Conservation (phyloP, 2,329 filamentous ascomycete species). For the Botrytis tulipae region DNA sequence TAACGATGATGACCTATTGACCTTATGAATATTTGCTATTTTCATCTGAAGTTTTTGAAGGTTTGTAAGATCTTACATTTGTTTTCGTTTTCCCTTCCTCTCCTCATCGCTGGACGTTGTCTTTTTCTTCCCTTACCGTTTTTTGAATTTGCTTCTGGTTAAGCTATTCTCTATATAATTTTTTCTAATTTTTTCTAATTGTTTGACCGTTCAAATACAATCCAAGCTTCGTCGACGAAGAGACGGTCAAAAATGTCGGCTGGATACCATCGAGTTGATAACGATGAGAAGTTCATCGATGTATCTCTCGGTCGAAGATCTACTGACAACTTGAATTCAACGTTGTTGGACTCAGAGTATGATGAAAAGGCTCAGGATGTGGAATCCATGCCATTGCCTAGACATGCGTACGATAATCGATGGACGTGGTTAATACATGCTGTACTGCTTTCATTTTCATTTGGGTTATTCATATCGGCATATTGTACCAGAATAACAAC, state of each 20-base stretch:
- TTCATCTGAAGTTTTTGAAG: neutral
- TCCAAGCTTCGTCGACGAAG: neutral
- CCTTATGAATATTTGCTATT: neutral
- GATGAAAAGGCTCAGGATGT: constrained; percentile 19
- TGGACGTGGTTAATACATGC: constrained; percentile 37
- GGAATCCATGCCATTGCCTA: neutral
- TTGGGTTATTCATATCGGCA: constrained; percentile 33
- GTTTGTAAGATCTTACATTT: neutral
- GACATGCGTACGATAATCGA: constrained; percentile 21
- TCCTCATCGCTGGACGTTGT: neutral
- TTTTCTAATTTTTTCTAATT: neutral
- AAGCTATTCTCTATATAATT: neutral
- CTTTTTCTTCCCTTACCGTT: neutral
- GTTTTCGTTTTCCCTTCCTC: neutral
- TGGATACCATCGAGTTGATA: constrained; percentile 32
- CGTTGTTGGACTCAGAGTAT: constrained; percentile 34
- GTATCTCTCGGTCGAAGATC: constrained; percentile 27
- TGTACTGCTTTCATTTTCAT: constrained; percentile 32
- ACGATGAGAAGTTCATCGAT: constrained; percentile 33
- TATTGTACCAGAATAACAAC: constrained; percentile 34
- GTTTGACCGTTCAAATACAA: neutral
- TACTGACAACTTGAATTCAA: constrained; percentile 26
- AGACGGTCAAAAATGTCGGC: constrained; percentile 26
- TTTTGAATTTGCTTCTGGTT: neutral
- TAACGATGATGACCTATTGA: neutral